Base-by-base conservation (phyloP, 441 rosid genomes). In the Biscutella laevigata region DNA sequence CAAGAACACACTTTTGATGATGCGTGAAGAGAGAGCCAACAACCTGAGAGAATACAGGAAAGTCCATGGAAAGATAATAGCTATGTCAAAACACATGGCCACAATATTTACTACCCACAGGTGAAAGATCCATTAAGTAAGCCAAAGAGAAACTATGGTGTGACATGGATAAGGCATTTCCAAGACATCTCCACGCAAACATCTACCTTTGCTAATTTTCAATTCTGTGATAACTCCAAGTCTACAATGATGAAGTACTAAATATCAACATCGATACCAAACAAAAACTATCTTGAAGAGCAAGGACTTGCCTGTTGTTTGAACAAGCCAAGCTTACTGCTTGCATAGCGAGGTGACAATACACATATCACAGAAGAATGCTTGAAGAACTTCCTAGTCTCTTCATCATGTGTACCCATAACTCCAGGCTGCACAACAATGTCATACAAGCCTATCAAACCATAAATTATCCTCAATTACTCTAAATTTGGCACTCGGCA, bases 401-500 rank as follows among this genome's bases (percentile, higher is more conserved):
- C 95, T 73, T 90, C 97, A 58, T 90, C 97, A 51, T 90, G 97
- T 6, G 97, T 90, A 41, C 41, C 57, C 95, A 90, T 89, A 47
- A 80, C 68, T 59, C 97, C 97, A 54, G 35, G 32, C 97, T 89
- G 82, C 78, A 66, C 27, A 36, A 50, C 47, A 10, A 7, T 0
- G 14, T 6, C 43, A 55, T 2, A 56, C 44, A 57, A 50, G 5
- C 19, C 33, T 7, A 16, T 36, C 19, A 5, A 46, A 13, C 6
- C 12, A 22, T 11, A 4, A 35, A 44, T 16, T 13, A 29, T 24
- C 20, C 15, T 40, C 14, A 28, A 17, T 16, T 24, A 40, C 42
- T 6, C 11, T 55, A 41, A n/a, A 29, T 17, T 46, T 6, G 15
- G 7, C 33, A 17, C 10, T 17, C 42, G 41, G 5, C 12, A 12